These are phyloP conservation scores for Wickerhamomyces chaumierensis DNA, from an alignment of 805 yeast species.

Conservation along the genomic window DNA sequence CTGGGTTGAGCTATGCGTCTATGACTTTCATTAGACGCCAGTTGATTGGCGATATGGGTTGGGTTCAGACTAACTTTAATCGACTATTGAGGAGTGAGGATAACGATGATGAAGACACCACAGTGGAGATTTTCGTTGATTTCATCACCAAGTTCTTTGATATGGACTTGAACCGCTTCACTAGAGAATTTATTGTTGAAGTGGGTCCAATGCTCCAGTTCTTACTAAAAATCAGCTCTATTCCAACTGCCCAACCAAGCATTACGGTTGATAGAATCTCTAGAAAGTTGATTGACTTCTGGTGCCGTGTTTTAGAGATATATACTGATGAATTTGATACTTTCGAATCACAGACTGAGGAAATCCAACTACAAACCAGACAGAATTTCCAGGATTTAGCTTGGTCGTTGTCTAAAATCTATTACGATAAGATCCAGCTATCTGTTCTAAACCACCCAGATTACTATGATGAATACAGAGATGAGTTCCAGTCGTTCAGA, in stretches of 20 bases:
- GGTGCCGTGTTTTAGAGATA: slow-evolving; percentile 56
- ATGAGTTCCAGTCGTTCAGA: slow-evolving; percentile 59
- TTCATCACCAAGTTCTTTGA: background rate
- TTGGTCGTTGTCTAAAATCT: slow-evolving; percentile 42
- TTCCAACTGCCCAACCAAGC: background rate
- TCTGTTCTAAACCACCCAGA: slow-evolving; percentile 24
- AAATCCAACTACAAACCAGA: slow-evolving; percentile 23
- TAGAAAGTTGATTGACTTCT: slow-evolving; percentile 46
- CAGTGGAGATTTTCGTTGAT: background rate
- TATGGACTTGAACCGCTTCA: background rate
- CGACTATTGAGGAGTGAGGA: background rate
- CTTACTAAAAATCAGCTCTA: background rate
- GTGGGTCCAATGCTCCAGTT: background rate
- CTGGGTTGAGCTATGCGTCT: too few relatives aligned
- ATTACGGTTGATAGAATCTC: slow-evolving; percentile 22
- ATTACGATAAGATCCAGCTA: slow-evolving; percentile 57
- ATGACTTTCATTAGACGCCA: too few relatives aligned
- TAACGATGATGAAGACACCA: background rate
- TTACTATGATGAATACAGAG: slow-evolving; percentile 21
- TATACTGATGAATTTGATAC: slow-evolving; percentile 38
- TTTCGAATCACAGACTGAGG: slow-evolving; percentile 20
- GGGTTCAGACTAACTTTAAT: background rate
- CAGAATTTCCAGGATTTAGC: slow-evolving; percentile 29
- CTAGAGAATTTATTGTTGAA: too few relatives aligned
- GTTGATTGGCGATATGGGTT: too few relatives aligned